Evolutionary conservation across 2,329 filamentous ascomycete species (phyloP).

Genomic region (Penicillium sp.): DNA sequence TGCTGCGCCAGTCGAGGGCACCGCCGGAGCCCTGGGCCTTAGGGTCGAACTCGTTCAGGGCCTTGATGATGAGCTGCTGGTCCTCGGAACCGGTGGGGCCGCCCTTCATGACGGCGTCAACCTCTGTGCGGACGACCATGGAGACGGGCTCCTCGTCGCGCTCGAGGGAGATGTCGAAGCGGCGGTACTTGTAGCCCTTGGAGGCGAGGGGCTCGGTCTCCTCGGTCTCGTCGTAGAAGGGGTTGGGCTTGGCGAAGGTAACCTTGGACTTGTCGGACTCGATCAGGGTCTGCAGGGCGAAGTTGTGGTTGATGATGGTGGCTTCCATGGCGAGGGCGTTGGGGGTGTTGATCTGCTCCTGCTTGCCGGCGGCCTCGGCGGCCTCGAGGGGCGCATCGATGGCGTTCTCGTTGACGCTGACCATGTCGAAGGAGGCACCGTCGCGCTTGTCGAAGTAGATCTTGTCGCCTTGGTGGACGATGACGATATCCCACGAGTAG

Average conservation of each 20-base stretch:
- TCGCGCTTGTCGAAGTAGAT: constrained; percentile 99
- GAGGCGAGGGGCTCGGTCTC: constrained; percentile 91
- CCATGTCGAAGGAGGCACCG: constrained; percentile 90
- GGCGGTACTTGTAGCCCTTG: constrained; percentile 98
- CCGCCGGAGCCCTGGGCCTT: constrained; percentile 94
- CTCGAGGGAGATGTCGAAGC: constrained; percentile 91
- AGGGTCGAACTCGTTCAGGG: constrained; percentile 98
- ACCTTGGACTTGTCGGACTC: constrained; percentile 77
- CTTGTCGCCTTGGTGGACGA: constrained; percentile 89
- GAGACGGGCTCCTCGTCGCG: constrained; percentile 88
- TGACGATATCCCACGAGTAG: constrained; percentile 98
- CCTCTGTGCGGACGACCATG: constrained; percentile 88
- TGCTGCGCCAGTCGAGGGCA: constrained; percentile 93
- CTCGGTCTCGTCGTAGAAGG: constrained; percentile 93
- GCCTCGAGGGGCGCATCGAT: constrained; percentile 90
- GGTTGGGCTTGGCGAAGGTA: constrained; percentile 83
- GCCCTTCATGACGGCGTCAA: constrained; percentile 91
- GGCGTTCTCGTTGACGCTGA: constrained; percentile 98
- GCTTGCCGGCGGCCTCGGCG: constrained; percentile 67
- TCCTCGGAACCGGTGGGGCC: constrained; percentile 85
- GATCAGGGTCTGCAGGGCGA: constrained; percentile 88
- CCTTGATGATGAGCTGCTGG: constrained; percentile 88
- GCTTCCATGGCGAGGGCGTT: constrained; percentile 89
- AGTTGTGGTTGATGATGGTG: constrained; percentile 99
- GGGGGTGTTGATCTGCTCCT: constrained; percentile 95